Evolutionary conservation across 441 rosid species (phyloP).

Genomic region (Codiaeum variegatum): DNA sequence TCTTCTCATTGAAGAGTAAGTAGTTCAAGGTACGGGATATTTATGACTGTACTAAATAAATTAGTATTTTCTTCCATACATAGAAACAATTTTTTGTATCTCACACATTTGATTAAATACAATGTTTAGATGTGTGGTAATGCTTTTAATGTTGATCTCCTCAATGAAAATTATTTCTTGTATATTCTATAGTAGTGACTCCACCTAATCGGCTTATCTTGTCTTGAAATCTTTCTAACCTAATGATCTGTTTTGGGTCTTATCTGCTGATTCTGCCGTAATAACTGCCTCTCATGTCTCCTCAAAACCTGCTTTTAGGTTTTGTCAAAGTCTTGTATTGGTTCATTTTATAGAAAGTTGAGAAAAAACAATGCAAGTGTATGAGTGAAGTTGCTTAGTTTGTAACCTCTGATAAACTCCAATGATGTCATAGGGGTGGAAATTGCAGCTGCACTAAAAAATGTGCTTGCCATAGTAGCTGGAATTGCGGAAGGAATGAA

Average conservation of each 20-base stretch:
- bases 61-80: not conserved
- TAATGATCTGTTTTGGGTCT: not conserved
- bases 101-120: not conserved
- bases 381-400: slow-evolving; percentile 40
- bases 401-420: slow-evolving; percentile 74
- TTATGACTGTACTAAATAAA: not conserved
- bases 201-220: not conserved
- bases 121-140: not conserved
- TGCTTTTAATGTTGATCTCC: not conserved
- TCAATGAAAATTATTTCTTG: not conserved
- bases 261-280: not conserved
- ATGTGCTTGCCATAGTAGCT: slow-evolving; percentile 91
- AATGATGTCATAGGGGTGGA: slow-evolving; percentile 98
- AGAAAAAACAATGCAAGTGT: slow-evolving; percentile 1
- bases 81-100: not conserved
- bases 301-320: not conserved
- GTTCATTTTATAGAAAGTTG: not conserved
- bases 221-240: not conserved
- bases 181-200: not conserved
- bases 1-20: slow-evolving; percentile 77
- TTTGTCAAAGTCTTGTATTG: not conserved
- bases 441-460: slow-evolving; percentile 92
- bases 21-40: slow-evolving; percentile 67
- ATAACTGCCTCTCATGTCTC: not conserved
- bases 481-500: slow-evolving; percentile 93